Base-by-base conservation (phyloP, 2,329 filamentous ascomycete genomes). In the Colletotrichum paranaense region DNA sequence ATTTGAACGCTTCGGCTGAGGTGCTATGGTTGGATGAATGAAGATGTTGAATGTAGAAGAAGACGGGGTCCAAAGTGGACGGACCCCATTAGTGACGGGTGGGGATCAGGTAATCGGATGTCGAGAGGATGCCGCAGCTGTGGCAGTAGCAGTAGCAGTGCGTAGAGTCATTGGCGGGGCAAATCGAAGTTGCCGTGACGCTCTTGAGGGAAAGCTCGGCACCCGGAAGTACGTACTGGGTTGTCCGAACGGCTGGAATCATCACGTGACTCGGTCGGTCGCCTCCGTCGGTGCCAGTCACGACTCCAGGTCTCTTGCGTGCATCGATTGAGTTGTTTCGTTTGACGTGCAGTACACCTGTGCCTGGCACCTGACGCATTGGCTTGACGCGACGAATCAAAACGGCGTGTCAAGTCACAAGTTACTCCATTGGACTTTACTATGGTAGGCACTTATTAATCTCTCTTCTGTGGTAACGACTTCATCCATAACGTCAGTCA, bases 111-210 rank as follows among this genome's bases (percentile, higher is more conserved):
- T 80, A 79, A 81, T 77, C 73, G 80, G 76, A 80, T 77, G 77
- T 76, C 77, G 80, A 81, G 78, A 80, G 81, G 79, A 73, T 53
- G 70, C 38, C 76, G 78, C 72, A 78, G 76, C 76, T 49, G 42
- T 49, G 78, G 75, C 77, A 76, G 75, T 49, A 78, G 75, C 77
- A 76, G 75, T 76, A 77, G 75, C 79, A 78, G 74, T 76, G 78
- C 74, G 63, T 55, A 75, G 80, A 82, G 80, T 82, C 80, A 81
- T 78, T 77, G 75, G 80, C 79, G 81, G 81, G 81, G 81, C 81
- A 80, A 80, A 79, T 81, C 67, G 38, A 65, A 63, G 55, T 64
- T 42, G 71, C 67, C 75, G 79, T 80, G 78, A 81, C 76, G 77
- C 76, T 79, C 67, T 62, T 62, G 57, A 62, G 69, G 60, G 60